Evolutionary conservation across 352 stramenopile species (phyloP).

Genomic region (Globisporangium sylvaticum): DNA sequence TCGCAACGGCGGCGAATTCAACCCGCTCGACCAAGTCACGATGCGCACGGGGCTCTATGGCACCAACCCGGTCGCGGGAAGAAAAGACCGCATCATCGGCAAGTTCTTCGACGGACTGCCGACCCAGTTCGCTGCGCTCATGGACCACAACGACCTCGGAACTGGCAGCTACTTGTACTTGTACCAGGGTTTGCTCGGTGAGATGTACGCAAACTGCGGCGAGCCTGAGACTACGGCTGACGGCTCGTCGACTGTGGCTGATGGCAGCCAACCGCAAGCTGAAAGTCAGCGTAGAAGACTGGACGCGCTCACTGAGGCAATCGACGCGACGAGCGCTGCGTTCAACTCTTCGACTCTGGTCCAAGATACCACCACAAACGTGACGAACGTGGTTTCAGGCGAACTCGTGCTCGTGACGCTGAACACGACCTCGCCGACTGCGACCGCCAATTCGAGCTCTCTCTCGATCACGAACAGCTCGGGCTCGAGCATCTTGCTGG

Average conservation of each 20-base stretch:
- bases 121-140: constrained; percentile 9
- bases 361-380: neutral
- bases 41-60: constrained; percentile 32
- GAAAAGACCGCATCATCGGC: constrained; percentile 16
- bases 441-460: neutral
- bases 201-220: constrained; percentile 15
- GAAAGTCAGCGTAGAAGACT: neutral
- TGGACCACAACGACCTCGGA: constrained; percentile 14
- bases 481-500: neutral
- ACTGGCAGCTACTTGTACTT: constrained; percentile 14
- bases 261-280: neutral
- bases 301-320: neutral
- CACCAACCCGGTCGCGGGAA: constrained; percentile 16
- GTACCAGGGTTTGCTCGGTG: constrained; percentile 7
- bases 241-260: neutral
- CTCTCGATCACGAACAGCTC: neutral
- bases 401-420: constrained; percentile 12
- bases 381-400: constrained; percentile 5
- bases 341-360: constrained; percentile 2
- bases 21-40: constrained; percentile 13
- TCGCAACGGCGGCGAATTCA: constrained; percentile 11
- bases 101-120: constrained; percentile 61
- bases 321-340: neutral
- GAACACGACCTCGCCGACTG: neutral
- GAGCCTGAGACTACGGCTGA: neutral